A percentile compares a stretch with the other conserved stretches of the same genome.
These are phyloP conservation scores for Tremellales sp. DNA, from an alignment of 1,284 basidiomycete species.

Conservation along the genomic window DNA sequence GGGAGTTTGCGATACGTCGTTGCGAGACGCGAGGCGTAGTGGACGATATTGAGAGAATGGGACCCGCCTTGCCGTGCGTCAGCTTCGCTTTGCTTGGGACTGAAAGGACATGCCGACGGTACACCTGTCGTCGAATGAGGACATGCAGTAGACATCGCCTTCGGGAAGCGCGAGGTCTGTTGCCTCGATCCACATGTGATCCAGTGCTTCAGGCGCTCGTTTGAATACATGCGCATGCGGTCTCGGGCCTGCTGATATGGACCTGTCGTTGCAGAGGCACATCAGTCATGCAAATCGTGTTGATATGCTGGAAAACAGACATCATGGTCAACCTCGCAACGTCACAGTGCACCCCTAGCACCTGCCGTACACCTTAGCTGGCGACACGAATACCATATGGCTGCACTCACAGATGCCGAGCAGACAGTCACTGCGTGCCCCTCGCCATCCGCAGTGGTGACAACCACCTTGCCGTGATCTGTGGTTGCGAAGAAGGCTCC, in stretches of 20 bases:
- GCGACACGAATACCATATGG: not conserved
- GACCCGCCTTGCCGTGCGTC: not conserved
- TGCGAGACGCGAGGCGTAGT: slow-evolving; percentile 10
- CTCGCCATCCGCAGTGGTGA: slow-evolving; percentile 18
- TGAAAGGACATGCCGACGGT: slow-evolving; percentile 21
- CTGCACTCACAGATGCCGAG: slow-evolving; percentile 22
- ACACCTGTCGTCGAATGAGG: slow-evolving; percentile 33
- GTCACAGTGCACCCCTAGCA: slow-evolving; percentile 34
- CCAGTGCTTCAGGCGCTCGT: slow-evolving; percentile 18
- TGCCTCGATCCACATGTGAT: slow-evolving; percentile 21
- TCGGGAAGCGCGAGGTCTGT: slow-evolving; percentile 24
- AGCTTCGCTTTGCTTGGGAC: not conserved
- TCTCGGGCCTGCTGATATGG: slow-evolving; percentile 27
- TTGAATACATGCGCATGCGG: slow-evolving; percentile 38
- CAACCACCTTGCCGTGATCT: slow-evolving; percentile 36
- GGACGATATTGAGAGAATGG: slow-evolving; percentile 5
- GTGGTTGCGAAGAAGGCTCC: slow-evolving; percentile 32
- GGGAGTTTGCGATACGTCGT: slow-evolving; percentile 16
- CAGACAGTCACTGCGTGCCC: slow-evolving; percentile 24
- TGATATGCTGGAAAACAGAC: slow-evolving; percentile 15
- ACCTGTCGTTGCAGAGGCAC: slow-evolving; percentile 9
- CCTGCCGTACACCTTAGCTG: slow-evolving; percentile 8
- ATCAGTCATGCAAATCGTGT: not conserved
- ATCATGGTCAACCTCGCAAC: slow-evolving; percentile 29
- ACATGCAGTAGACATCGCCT: slow-evolving; percentile 30